Conservation (phyloP, 2,329 filamentous ascomycete species). For the Emergomyces pasteurianus region DNA sequence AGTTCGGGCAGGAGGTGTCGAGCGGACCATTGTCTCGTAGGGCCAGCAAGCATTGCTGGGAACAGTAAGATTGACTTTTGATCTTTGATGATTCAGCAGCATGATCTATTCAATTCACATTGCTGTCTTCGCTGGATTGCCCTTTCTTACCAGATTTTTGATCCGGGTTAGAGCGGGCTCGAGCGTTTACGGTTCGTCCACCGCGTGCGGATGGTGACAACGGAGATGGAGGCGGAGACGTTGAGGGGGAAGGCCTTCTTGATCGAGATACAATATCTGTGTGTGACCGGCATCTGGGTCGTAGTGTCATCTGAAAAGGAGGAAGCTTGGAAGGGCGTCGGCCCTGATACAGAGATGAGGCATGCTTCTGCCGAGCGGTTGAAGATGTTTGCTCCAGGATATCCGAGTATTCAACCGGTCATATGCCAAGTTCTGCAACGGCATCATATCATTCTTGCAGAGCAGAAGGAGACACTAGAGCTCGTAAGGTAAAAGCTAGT, state of each 20-base stretch:
- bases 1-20: conserved; percentile 3
- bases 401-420: conserved; percentile 13
- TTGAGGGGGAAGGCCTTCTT: not conserved
- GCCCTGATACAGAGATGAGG: not conserved
- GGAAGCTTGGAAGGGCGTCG: no score
- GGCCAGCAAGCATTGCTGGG: conserved; percentile 3
- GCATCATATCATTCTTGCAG: conserved; percentile 16
- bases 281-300: not conserved
- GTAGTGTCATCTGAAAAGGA: not conserved
- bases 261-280: not conserved
- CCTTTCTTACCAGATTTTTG: not conserved
- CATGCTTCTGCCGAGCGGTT: not conserved
- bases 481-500: conserved; percentile 22
- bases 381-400: conserved; percentile 5
- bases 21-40: conserved; percentile 1
- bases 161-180: not conserved
- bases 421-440: conserved; percentile 13
- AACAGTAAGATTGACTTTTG: conserved; percentile 3
- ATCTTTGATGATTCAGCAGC: not conserved
- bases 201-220: not conserved
- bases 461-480: conserved; percentile 14
- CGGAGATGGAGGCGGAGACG: conserved; percentile 2
- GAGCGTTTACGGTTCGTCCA: not conserved
- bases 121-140: not conserved
- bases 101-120: not conserved